These are phyloP conservation scores for Claviceps cyperi DNA, from an alignment of 2,329 filamentous ascomycete genomes.

Conservation along the genomic window DNA sequence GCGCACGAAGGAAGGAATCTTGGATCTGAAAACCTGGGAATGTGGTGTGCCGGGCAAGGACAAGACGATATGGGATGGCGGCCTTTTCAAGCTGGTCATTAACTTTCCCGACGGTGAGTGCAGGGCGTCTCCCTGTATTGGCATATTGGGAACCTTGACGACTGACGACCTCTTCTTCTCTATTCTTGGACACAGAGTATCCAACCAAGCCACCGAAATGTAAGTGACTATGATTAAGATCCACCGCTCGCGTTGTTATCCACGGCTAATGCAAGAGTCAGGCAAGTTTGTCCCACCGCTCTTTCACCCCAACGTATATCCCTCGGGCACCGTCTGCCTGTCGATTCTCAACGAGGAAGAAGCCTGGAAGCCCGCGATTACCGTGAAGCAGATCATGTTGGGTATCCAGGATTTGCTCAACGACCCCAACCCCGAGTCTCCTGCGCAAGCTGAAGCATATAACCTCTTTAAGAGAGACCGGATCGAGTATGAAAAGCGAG, in stretches of 20 bases:
- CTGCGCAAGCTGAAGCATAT: slow-evolving; percentile 93
- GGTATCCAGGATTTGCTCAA: slow-evolving; percentile 93
- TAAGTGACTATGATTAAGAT: slow-evolving; percentile 31
- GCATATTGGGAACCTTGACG: background rate
- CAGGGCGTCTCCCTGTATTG: slow-evolving; percentile 2
- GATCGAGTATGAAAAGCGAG: slow-evolving; percentile 73
- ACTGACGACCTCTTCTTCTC: background rate
- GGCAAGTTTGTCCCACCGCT: slow-evolving; percentile 94
- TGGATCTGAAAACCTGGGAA: slow-evolving; percentile 93
- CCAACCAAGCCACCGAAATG: slow-evolving; percentile 98
- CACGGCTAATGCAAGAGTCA: slow-evolving; percentile 20
- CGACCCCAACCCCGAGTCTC: slow-evolving; percentile 92
- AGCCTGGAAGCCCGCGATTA: slow-evolving; percentile 96
- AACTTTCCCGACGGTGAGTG: slow-evolving; percentile 79
- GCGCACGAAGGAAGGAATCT: slow-evolving; percentile 61
- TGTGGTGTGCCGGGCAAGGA: slow-evolving; percentile 93
- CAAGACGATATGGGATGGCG: slow-evolving; percentile 96
- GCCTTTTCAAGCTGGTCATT: slow-evolving; percentile 86
- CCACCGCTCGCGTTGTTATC: background rate
- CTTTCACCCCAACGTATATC: slow-evolving; percentile 98
- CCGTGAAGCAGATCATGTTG: slow-evolving; percentile 91
- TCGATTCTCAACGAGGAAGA: slow-evolving; percentile 98
- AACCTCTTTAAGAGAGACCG: slow-evolving; percentile 90
- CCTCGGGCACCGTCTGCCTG: slow-evolving; percentile 91
- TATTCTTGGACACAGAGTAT: slow-evolving; percentile 50